Base-by-base conservation (phyloP, 495 filamentous ascomycete genomes). In the Penicillium coffeae region DNA sequence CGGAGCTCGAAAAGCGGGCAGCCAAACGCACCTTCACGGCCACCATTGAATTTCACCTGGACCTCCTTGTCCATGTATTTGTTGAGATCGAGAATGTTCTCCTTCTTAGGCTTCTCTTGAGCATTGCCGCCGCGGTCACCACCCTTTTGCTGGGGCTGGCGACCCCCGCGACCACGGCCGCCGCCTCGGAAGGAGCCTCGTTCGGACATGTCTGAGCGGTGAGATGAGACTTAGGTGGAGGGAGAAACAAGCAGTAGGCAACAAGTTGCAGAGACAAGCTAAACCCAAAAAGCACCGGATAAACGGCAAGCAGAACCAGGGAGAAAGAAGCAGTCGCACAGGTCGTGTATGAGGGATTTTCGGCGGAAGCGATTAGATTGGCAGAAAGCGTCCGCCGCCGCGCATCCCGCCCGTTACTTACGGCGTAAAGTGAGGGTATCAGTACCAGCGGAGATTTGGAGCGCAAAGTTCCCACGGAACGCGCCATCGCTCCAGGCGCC, bases 51-150 rank as follows among this genome's bases (percentile, higher is more conserved):
- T 72, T 97, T 96, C 50, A 97, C 93, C 3, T 79, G 84, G 44
- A 98, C 87, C 60, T 86, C 77, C 78, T 96, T 92, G 68, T 97
- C 93, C 83, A 95, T 90, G 63, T 96, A 98, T 73, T 94, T 94
- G 63, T 75, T 81, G 51, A 98, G 72, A 55, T 98, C 93, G 16
- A 98, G 80, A 59, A 98, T 98, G 63, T 96, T 96, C 65, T 98
- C 92, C 73, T 96, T 96, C 80, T 95, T 96, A 50, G 90, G 89
- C 54, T 87, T 85, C 63, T 89, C 85, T 51, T 78, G 72, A 56
- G 61, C 66, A 53, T 69, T 71, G 59, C 68, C 67, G 60, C 70
- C 66, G 66, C 73, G n/a, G 5, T 30, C 71, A 64, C 75, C 78
- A 66, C 77, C 70, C 62, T 65, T 60, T 50, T 65, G 59, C 45